Conservation (phyloP, 495 filamentous ascomycete species). For the Astrocystis sublimbata region DNA sequence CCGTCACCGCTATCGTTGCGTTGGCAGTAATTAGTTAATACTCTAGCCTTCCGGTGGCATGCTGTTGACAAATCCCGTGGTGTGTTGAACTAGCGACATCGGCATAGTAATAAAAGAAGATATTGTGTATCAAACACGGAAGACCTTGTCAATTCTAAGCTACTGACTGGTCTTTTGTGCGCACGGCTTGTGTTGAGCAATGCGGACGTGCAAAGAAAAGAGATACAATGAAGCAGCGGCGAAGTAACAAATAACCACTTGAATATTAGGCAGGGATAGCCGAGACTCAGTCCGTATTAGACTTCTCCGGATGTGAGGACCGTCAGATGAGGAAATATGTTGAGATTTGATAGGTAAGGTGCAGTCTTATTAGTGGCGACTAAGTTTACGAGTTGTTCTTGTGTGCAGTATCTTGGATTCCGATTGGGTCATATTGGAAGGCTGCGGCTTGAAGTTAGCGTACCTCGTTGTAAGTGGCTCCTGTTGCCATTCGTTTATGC, state of each 20-base stretch:
- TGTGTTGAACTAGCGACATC: background rate
- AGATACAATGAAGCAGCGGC: background rate
- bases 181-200: background rate
- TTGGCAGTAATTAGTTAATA: background rate
- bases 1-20: background rate
- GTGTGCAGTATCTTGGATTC: background rate
- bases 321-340: background rate
- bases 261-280: background rate
- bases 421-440: conserved; percentile 24
- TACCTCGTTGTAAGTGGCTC: no score
- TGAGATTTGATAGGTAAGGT: background rate
- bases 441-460: conserved; percentile 22
- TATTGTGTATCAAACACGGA: background rate
- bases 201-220: background rate
- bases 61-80: background rate
- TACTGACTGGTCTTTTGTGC: background rate
- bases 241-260: background rate
- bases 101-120: no score
- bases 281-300: background rate
- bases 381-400: conserved; percentile 4
- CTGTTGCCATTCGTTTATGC: no score
- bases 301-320: conserved; percentile 1
- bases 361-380: background rate
- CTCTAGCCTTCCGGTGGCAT: background rate
- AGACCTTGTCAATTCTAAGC: background rate